Conservation (phyloP, 129 eudicot species). For the Apium graveolens region DNA sequence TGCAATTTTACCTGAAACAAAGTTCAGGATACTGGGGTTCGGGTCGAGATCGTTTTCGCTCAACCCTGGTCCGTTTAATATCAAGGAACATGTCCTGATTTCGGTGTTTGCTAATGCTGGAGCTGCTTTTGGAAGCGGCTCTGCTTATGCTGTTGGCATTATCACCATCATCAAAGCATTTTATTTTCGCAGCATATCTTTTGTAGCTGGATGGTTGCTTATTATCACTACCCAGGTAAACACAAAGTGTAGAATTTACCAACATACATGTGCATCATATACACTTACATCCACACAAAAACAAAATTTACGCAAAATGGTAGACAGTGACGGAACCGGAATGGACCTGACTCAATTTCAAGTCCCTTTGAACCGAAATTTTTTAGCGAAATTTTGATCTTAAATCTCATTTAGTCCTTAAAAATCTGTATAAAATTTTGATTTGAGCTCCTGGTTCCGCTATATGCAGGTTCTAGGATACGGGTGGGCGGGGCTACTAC, state of each 20-base stretch:
- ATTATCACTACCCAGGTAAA: constrained; percentile 81
- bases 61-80: constrained; percentile 89
- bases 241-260: too few relatives aligned
- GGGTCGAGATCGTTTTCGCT: constrained; percentile 49
- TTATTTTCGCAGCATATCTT: constrained; percentile 61
- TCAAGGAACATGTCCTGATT: constrained; percentile 88
- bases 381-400: background rate
- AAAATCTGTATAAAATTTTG: too few relatives aligned
- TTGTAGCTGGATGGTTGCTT: constrained; percentile 83
- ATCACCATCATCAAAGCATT: constrained; percentile 75
- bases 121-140: constrained; percentile 79
- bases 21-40: constrained; percentile 55
- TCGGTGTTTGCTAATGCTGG: constrained; percentile 92
- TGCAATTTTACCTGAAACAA: constrained; percentile 37
- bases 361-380: background rate
- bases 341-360: background rate
- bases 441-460: background rate
- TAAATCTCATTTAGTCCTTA: background rate
- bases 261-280: too few relatives aligned
- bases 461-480: constrained; percentile 67
- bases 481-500: constrained; percentile 85
- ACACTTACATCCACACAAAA: too few relatives aligned
- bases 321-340: background rate
- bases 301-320: too few relatives aligned
- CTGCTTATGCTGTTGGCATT: constrained; percentile 79